Conservation (phyloP, 495 filamentous ascomycete genomes). For the Aeminium ludgeri region DNA sequence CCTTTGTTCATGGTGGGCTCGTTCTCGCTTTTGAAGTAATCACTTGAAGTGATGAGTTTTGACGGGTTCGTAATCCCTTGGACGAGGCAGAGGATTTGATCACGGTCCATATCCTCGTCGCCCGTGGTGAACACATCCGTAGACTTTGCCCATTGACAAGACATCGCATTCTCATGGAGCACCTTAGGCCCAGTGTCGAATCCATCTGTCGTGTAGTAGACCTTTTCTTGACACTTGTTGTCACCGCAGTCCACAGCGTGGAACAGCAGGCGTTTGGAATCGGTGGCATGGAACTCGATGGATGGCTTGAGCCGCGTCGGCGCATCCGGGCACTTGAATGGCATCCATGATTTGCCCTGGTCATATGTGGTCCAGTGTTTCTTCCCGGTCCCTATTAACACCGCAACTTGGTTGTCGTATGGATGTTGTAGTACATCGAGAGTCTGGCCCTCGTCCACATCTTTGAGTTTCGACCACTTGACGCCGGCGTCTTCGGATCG, state of each 20-base stretch:
- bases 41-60: slow-evolving; percentile 60
- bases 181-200: slow-evolving; percentile 47
- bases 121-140: slow-evolving; percentile 55
- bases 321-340: slow-evolving; percentile 42
- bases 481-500: slow-evolving; percentile 64
- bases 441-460: slow-evolving; percentile 43
- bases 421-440: slow-evolving; percentile 51
- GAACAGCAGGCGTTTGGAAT: slow-evolving; percentile 70
- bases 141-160: slow-evolving; percentile 71
- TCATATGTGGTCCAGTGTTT: slow-evolving; percentile 68
- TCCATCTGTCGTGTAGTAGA: slow-evolving; percentile 66
- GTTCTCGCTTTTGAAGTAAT: slow-evolving; percentile 25
- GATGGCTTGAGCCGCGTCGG: slow-evolving; percentile 30
- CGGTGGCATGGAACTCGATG: slow-evolving; percentile 61
- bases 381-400: slow-evolving; percentile 47
- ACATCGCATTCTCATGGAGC: slow-evolving; percentile 45
- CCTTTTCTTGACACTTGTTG: slow-evolving; percentile 40
- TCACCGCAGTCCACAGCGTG: slow-evolving; percentile 30
- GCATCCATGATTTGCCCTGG: slow-evolving; percentile 59
- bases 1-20: slow-evolving; percentile 59
- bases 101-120: slow-evolving; percentile 36
- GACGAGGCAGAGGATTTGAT: slow-evolving; percentile 66
- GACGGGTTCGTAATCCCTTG: slow-evolving; percentile 58
- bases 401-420: slow-evolving; percentile 60
- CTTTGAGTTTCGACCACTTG: slow-evolving; percentile 49